Evolutionary conservation across 495 filamentous ascomycete species (phyloP), one percentile per base, ranked within the genome.

Genomic region (Durotheca rogersii): DNA sequence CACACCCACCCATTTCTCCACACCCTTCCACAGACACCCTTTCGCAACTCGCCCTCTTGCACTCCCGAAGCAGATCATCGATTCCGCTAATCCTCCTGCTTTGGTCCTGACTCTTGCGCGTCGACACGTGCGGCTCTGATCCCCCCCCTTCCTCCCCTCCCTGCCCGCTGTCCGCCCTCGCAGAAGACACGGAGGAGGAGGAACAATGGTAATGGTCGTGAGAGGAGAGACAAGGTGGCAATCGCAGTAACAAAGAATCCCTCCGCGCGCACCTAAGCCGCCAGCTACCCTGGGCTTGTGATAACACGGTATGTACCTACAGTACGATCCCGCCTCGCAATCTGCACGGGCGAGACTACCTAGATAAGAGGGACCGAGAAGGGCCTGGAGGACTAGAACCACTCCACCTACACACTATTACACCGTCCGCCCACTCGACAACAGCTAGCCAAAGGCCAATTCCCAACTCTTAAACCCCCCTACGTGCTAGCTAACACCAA

Each of bases 1-100:
- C 56, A 58, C 56, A 58, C 56, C 56, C 31, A 40, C 38, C 9
- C 55, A 48, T 53, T 58, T 58, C 56, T 58, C 56, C 56, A 58
- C 56, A 58, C 49, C 56, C 48, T 53, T 49, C 37, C 50, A 37
- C 34, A 45, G 40, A 41, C 30, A 50, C 45, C 34, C 33, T 35
- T 45, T 27, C 23, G 4, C 23, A 12, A 45, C 44, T 41, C 44
- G 25, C 21, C 41, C 30, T 39, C 31, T n/a, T n/a, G n/a, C n/a
- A n/a, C n/a, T n/a, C n/a, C n/a, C n/a, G n/a, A n/a, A 50, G 55
- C 49, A 53, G 53, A 58, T 53, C 55, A 53, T 53, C 43, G 48
- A 30, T 47, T 43, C 39, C 33, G 12, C 38, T 47, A 20, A 39
- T 29, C 43, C 45, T 37, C 29, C 11, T 34, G 25, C 19, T 16